Base-by-base conservation (phyloP, 768 basidiomycete species). In the Tylopilus balloui region DNA sequence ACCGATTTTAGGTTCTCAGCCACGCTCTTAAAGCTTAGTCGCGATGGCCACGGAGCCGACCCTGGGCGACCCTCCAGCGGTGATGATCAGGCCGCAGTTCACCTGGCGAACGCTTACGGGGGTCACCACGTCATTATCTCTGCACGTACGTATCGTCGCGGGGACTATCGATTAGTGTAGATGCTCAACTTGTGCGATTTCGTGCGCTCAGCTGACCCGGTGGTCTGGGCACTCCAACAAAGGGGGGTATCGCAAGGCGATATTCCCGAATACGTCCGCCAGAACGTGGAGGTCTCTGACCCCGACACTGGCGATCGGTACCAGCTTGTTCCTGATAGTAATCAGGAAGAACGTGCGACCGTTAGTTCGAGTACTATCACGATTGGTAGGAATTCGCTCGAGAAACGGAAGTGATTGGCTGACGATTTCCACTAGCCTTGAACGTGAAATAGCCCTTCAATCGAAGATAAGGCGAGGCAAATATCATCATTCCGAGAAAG, bases 251-350 rank as follows among this genome's bases (percentile, higher is more conserved):
- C 32, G 7, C 31, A 44, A 25, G 37, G 40, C 3, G 34, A 52
- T 17, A 53, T 54, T 13, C 45, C 53, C 12, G 41, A 47, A 21
- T 40, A 41, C 29, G 19, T 54, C 32, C 17, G 32, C 36, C 50
- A 36, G 32, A 52, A 48, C 6, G 5, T 54, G 32, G 42, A 31
- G 25, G 34, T 37, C 14, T 4, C 46, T 25, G 51, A 53, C 32
- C 42, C 37, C 3, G 14, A 27, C 42, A 48, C 51, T 38, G 51
- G 51, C 27, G 14, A 41, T 45, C 53, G 24, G 32, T 54, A 48
- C 31, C 28, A 36, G n/a, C 46, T 53, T 14, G 42, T 48, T 21
- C 51, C 42, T 2, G 19, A 39, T 15, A 15, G 25, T 23, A 14
- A 10, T 36, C 3, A n/a, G 36, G 44, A 27, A 14, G 42, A 24